Evolutionary conservation across 75 land plant species (phyloP).

Genomic region (Pseudotsuga menziesii): DNA sequence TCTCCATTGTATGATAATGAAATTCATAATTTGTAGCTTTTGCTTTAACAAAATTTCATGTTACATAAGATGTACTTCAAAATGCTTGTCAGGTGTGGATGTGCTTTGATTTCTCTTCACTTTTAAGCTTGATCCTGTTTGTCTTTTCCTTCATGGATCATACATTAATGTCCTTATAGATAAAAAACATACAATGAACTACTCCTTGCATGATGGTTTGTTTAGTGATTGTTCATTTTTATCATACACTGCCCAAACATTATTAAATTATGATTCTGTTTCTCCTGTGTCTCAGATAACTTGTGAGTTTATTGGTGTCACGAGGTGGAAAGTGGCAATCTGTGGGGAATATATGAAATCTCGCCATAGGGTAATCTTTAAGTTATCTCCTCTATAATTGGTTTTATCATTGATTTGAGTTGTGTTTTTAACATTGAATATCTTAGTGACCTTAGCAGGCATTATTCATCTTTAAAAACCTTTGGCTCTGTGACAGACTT

Average conservation of each 20-base stretch:
- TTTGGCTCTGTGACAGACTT: constrained; percentile 40
- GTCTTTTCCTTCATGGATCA: background rate
- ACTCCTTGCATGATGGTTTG: background rate
- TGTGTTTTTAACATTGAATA: constrained; percentile 1
- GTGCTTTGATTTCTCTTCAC: background rate
- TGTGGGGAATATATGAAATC: constrained; percentile 96
- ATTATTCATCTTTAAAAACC: background rate
- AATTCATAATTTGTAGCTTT: too few relatives aligned
- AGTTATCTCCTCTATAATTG: background rate
- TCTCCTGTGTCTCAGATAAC: constrained; percentile 38
- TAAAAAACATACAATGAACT: background rate
- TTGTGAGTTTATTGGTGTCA: constrained; percentile 83
- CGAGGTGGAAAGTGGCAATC: constrained; percentile 89
- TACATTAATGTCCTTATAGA: background rate
- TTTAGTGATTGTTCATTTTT: background rate
- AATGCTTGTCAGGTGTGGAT: background rate
- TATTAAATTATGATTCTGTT: background rate
- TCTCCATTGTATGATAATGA: too few relatives aligned
- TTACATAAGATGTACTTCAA: background rate
- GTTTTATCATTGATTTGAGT: background rate
- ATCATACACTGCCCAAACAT: background rate
- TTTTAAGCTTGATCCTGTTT: background rate
- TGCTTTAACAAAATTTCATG: background rate
- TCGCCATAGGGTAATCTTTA: constrained; percentile 51
- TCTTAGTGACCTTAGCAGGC: constrained; percentile 1